Evolutionary conservation across 805 yeast genomes (phyloP), one percentile per base, ranked within the genome.

Genomic region (Barnettozyma botsteinii): DNA sequence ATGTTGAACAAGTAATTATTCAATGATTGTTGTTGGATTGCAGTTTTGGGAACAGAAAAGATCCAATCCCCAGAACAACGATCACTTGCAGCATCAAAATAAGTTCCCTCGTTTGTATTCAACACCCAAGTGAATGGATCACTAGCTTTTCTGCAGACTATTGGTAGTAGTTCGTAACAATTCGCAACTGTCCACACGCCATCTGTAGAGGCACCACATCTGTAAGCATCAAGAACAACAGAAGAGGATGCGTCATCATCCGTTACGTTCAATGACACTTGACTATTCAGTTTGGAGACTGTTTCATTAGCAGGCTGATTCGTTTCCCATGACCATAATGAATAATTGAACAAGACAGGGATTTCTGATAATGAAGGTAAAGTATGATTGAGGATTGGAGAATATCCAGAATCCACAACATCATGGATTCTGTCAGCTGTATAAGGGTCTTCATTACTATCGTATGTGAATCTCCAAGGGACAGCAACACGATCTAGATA

Each of bases 271-370:
- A 21, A 8, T 14, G 17, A 17, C 5, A 31, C 28, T 17, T 26
- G 24, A 7, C 28, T 32, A 11, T 21, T 32, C 24, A 19, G 24
- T 13, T 23, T 14, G 6, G 38, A 24, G 5, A n/a, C 11, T 4
- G 26, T 35, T 12, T 17, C 21, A 29, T 36, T 36, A 4, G 19
- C 26, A 1, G 93, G 93, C 52, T 81, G 74, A 9, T 61, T 57
- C 0, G 67, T 53, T 0, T 69, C 73, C 96, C 96, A 88, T 2
- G 91, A 73, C 96, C 96, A 88, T 27, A 73, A 41, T 0, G 72
- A 60, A 13, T 53, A 33, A 13, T 64, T 55, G 11, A 72, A 41
- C 20, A 70, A 50, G 0, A 49, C 37, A 0, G 64, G 53, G 8
- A 71, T 56, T 13, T 56, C 49, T 12, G 59, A 26, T 10, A 64